Conservation (phyloP, 306 rosid species). For the Dalbergia cultrata region DNA sequence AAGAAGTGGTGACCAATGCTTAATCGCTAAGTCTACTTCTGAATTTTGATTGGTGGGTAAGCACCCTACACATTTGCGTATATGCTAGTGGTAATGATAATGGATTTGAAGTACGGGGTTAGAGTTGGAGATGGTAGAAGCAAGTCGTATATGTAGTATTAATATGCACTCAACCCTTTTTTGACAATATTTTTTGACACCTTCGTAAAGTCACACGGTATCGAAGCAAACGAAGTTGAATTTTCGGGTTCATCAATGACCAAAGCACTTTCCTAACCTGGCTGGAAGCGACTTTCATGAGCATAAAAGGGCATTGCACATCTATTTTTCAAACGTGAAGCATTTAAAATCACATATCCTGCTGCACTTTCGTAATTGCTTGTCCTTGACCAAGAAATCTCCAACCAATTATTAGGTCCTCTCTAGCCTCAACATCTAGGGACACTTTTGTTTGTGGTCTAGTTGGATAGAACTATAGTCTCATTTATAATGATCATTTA, state of each 20-base stretch:
- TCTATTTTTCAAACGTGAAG: conserved; percentile 42
- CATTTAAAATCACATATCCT: conserved; percentile 7
- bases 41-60: conserved; percentile 25
- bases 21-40: conserved; percentile 44
- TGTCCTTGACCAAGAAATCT: conserved; percentile 20
- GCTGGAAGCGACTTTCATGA: conserved; percentile 41
- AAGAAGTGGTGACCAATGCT: conserved; percentile 26
- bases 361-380: conserved; percentile 33
- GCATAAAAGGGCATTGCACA: neutral
- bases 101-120: conserved; percentile 21
- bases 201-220: conserved; percentile 30
- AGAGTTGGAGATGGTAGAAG: conserved; percentile 48
- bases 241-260: conserved; percentile 15
- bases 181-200: conserved; percentile 47
- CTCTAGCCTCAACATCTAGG: conserved; percentile 25
- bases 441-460: conserved; percentile 29
- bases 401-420: conserved; percentile 45
- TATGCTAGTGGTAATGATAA: neutral
- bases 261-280: conserved; percentile 27
- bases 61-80: conserved; percentile 29
- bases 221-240: conserved; percentile 28
- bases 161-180: conserved; percentile 36
- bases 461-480: conserved; percentile 18
- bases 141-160: conserved; percentile 25
- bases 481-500: conserved; percentile 5